A percentile compares a stretch with the other conserved stretches of the same genome.
These are phyloP conservation scores for Monosporascus sp. DNA, from an alignment of 2,329 filamentous ascomycete genomes.

Conservation along the genomic window DNA sequence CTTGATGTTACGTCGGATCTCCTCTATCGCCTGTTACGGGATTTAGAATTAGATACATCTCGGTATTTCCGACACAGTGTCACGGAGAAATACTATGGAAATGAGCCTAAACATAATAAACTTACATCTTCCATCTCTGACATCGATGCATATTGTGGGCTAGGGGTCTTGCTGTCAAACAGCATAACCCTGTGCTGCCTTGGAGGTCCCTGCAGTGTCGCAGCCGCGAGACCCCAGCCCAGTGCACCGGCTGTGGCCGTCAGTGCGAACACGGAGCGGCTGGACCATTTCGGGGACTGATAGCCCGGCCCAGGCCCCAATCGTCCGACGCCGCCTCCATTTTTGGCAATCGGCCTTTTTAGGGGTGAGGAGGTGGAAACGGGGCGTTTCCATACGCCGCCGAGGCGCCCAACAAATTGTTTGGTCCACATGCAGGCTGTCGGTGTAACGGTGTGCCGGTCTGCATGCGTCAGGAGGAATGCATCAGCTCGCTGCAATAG, in stretches of 20 bases:
- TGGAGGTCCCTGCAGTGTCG: conserved; percentile 15
- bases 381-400: conserved; percentile 11
- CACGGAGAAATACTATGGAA: neutral
- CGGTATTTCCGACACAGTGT: too few species aligned
- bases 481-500: neutral
- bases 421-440: conserved; percentile 16
- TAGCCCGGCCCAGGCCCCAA: conserved; percentile 7
- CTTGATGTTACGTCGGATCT: conserved; percentile 45
- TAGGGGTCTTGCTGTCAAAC: conserved; percentile 22
- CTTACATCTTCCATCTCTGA: conserved; percentile 46
- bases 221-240: conserved; percentile 24
- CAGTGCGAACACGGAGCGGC: conserved; percentile 24
- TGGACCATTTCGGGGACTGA: conserved; percentile 21
- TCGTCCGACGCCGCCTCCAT: conserved; percentile 8
- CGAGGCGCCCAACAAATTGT: conserved; percentile 13
- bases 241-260: conserved; percentile 24
- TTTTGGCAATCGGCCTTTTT: conserved; percentile 9
- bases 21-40: conserved; percentile 42
- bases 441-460: neutral
- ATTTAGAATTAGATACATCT: too few species aligned
- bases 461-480: neutral
- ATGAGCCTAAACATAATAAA: neutral
- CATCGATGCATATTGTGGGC: conserved; percentile 40
- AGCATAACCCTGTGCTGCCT: conserved; percentile 18
- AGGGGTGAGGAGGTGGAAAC: conserved; percentile 10